These are phyloP conservation scores for Petunia secreta DNA, from an alignment of 257 asterid species.

Conservation along the genomic window DNA sequence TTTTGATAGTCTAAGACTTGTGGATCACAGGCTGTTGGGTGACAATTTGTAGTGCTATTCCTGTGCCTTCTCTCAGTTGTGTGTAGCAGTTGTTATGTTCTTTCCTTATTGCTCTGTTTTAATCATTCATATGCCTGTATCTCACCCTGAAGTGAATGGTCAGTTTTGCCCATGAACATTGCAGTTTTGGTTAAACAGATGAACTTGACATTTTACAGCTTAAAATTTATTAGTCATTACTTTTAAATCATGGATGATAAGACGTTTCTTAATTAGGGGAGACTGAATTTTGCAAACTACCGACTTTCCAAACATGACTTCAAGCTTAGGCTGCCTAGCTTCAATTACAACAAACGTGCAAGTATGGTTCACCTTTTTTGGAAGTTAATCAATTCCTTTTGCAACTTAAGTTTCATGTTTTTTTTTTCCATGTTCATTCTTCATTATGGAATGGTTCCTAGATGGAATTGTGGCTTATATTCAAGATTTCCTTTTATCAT, in stretches of 20 bases:
- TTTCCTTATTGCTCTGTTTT: not conserved
- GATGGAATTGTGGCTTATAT: not conserved
- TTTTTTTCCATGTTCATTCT: not conserved
- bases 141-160: not conserved
- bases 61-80: not conserved
- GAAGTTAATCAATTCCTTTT: too few species aligned
- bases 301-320: not conserved
- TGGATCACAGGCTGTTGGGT: not conserved
- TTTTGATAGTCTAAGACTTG: not conserved
- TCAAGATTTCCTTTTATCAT: not conserved
- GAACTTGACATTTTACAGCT: not conserved
- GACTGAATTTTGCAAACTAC: not conserved
- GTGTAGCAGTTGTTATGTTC: not conserved
- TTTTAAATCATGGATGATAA: not conserved
- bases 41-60: not conserved
- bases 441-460: not conserved
- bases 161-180: not conserved
- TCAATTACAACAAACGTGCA: too few species aligned
- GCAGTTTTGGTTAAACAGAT: not conserved
- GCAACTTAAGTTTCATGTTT: not conserved
- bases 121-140: not conserved
- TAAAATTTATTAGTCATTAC: not conserved
- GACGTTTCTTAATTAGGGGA: not conserved
- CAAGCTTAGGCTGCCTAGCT: not conserved
- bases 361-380: too few species aligned